These are phyloP conservation scores for Cerrena zonata DNA, from an alignment of 1,284 basidiomycete species.

Conservation along the genomic window DNA sequence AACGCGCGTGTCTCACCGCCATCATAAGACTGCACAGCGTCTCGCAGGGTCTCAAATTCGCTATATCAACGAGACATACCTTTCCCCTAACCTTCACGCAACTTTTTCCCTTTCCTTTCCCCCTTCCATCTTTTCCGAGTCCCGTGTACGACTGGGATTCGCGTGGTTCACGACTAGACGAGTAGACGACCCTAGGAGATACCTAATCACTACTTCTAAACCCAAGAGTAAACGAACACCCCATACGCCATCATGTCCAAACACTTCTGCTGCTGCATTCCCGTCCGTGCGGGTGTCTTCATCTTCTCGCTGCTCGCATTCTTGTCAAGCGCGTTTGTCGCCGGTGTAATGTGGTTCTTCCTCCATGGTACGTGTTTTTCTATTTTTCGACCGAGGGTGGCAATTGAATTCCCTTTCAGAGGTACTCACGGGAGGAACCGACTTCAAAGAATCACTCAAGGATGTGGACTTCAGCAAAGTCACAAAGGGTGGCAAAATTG, in stretches of 20 bases:
- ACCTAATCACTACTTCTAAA: neutral
- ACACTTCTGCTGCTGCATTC: conserved; percentile 56
- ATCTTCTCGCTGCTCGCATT: conserved; percentile 46
- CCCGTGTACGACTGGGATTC: no score
- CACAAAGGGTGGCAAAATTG: conserved; percentile 29
- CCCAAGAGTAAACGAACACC: neutral
- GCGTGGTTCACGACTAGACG: neutral
- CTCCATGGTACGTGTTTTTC: conserved; percentile 18
- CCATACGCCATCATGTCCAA: conserved; percentile 19
- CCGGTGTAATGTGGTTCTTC: conserved; percentile 38
- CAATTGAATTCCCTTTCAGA: neutral
- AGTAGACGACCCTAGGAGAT: neutral
- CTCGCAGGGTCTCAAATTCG: neutral
- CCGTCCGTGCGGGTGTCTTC: conserved; percentile 56
- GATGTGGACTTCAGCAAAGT: conserved; percentile 16
- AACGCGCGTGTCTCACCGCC: neutral
- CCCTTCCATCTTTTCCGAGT: neutral
- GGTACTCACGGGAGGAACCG: neutral
- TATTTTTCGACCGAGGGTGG: neutral
- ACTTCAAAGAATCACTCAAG: conserved; percentile 11
- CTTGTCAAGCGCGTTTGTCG: conserved; percentile 34
- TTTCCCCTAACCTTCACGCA: neutral
- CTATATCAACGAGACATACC: neutral
- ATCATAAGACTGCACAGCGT: neutral
- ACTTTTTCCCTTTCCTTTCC: neutral